phyloP scores from a whole-genome alignment of 345 rosid species.

The Gossypium australe region DNA sequence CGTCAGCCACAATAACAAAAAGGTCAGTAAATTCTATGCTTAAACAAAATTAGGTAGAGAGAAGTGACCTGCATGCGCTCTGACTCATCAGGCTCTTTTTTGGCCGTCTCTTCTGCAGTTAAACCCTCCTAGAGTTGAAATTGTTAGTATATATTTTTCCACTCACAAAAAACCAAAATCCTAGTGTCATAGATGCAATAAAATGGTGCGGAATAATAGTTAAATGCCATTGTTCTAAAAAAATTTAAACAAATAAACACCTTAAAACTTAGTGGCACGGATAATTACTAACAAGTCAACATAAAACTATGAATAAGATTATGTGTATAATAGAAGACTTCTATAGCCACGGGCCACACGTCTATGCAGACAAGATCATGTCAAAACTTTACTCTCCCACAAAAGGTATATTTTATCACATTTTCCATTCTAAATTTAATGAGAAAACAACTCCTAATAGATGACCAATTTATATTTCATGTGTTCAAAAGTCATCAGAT shows the following conservation, averaged over 20 bases:
- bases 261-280: background rate
- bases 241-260: background rate
- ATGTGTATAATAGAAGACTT: background rate
- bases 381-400: background rate
- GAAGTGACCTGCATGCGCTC: constrained; percentile 73
- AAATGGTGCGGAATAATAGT: background rate
- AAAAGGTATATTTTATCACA: background rate
- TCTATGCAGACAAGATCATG: background rate
- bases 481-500: background rate
- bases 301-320: background rate
- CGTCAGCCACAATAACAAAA: background rate
- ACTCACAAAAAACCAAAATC: background rate
- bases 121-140: constrained; percentile 66
- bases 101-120: constrained; percentile 75
- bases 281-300: background rate
- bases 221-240: background rate
- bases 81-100: constrained; percentile 79
- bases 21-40: background rate
- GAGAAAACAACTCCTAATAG: background rate
- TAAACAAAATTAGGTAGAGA: background rate
- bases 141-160: background rate
- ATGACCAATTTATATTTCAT: background rate
- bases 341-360: background rate
- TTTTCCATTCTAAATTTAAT: background rate
- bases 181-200: background rate